Percentiles rank a stretch among this genome's conserved stretches.
phyloP scores from a whole-genome alignment of 1,139 yeast species.

The Sugiyamaella japonica region DNA sequence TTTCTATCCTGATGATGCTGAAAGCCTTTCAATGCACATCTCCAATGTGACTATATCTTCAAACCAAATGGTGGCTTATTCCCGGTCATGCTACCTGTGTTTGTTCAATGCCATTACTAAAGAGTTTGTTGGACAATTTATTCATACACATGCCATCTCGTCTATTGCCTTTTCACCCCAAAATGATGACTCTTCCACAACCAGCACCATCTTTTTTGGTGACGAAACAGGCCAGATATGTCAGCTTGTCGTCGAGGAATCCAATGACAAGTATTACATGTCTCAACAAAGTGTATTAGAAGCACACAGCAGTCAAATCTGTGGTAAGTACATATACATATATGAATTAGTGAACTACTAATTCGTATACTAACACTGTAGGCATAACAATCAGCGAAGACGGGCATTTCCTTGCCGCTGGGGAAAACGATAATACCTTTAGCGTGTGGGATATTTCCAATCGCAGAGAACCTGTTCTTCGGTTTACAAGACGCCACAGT shows the following conservation, averaged over 20 bases:
- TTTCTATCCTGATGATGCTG: not conserved
- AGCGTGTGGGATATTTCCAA: conserved; percentile 36
- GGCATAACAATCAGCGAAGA: conserved; percentile 34
- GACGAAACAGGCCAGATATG: conserved; percentile 9
- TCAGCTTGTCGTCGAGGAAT: not conserved
- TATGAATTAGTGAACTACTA: too few relatives aligned
- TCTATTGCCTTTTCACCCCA: conserved; percentile 4
- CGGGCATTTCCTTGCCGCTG: conserved; percentile 36
- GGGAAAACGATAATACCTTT: conserved; percentile 39
- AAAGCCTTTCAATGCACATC: not conserved
- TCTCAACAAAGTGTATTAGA: not conserved
- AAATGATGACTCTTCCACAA: not conserved
- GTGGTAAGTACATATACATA: conserved; percentile 19
- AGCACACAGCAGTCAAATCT: conserved; percentile 16
- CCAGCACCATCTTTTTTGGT: conserved; percentile 2
- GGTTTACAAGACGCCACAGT: conserved; percentile 35
- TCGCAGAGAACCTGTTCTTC: conserved; percentile 22
- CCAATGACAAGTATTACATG: not conserved
- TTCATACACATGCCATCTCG: conserved; percentile 7
- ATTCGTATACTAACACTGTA: conserved; percentile 46
- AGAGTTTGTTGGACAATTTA: not conserved
- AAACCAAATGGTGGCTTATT: not conserved
- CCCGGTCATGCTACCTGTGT: not conserved
- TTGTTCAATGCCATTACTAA: not conserved
- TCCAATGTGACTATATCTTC: conserved; percentile 13